phyloP scores from a whole-genome alignment of 768 basidiomycete genomes.

The Flagelloscypha sp. region DNA sequence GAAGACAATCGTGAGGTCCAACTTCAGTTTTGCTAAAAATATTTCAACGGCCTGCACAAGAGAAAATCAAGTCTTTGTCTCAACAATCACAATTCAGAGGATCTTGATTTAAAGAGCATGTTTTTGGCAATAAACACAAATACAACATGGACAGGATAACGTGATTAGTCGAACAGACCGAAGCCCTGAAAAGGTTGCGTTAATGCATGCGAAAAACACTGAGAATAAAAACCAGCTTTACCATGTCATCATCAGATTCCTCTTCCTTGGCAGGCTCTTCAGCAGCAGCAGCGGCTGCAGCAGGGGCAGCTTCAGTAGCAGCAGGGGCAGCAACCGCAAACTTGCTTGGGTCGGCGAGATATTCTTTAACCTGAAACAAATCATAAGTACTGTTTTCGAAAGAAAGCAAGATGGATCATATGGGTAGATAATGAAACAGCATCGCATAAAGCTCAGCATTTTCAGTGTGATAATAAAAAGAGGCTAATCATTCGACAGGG shows the following conservation, averaged over 20 bases:
- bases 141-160: too few species aligned
- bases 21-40: too few species aligned
- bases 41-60: too few species aligned
- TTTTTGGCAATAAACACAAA: too few species aligned
- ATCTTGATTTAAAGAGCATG: too few species aligned
- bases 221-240: constrained; percentile 30
- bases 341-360: constrained; percentile 97
- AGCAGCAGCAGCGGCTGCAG: constrained; percentile 48
- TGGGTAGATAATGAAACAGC: constrained; percentile 26
- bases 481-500: constrained; percentile 17
- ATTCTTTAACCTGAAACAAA: constrained; percentile 74
- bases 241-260: constrained; percentile 87
- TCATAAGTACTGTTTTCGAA: constrained; percentile 3
- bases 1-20: too few species aligned
- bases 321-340: constrained; percentile 77
- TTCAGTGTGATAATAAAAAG: constrained; percentile 61
- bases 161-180: constrained; percentile 80
- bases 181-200: constrained; percentile 61
- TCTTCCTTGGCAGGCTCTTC: constrained; percentile 77
- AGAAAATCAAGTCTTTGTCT: too few species aligned
- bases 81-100: too few species aligned
- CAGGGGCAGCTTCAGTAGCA: constrained; percentile 44
- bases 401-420: constrained; percentile 8
- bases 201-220: not conserved
- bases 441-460: constrained; percentile 63